phyloP scores from a whole-genome alignment of 441 rosid genomes.

The Metrosideros polymorpha region DNA sequence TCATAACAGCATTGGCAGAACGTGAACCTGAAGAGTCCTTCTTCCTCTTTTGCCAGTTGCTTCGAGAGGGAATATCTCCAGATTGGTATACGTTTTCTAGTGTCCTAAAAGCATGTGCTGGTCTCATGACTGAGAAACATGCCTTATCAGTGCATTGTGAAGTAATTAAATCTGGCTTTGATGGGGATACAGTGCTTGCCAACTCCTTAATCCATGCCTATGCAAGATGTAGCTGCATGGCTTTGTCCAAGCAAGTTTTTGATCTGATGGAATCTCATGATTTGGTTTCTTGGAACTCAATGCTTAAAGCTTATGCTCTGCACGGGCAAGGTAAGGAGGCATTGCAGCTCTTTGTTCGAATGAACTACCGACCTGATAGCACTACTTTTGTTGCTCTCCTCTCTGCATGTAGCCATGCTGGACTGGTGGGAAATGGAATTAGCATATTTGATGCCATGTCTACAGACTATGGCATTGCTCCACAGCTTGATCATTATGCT shows the following conservation, averaged over 20 bases:
- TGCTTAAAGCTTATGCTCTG: constrained; percentile 63
- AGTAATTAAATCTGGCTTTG: constrained; percentile 50
- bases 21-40: constrained; percentile 53
- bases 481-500: constrained; percentile 66
- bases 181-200: constrained; percentile 35
- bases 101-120: constrained; percentile 74
- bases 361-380: constrained; percentile 54
- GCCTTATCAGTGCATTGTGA: constrained; percentile 45
- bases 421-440: constrained; percentile 59
- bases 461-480: constrained; percentile 27
- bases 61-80: constrained; percentile 31
- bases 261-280: constrained; percentile 38
- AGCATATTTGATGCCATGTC: constrained; percentile 45
- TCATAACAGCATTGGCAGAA: constrained; percentile 60
- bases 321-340: constrained; percentile 65
- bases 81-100: constrained; percentile 72
- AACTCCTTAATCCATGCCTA: constrained; percentile 73
- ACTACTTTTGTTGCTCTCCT: constrained; percentile 66
- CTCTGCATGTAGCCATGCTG: constrained; percentile 80
- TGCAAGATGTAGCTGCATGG: constrained; percentile 57
- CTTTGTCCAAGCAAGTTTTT: constrained; percentile 46
- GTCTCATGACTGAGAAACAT: constrained; percentile 49
- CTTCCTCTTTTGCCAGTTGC: constrained; percentile 41
- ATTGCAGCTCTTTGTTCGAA: constrained; percentile 33
- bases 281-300: constrained; percentile 68